These are phyloP conservation scores for Verticillium dahliae DNA, from an alignment of 2,329 filamentous ascomycete genomes.

Conservation along the genomic window DNA sequence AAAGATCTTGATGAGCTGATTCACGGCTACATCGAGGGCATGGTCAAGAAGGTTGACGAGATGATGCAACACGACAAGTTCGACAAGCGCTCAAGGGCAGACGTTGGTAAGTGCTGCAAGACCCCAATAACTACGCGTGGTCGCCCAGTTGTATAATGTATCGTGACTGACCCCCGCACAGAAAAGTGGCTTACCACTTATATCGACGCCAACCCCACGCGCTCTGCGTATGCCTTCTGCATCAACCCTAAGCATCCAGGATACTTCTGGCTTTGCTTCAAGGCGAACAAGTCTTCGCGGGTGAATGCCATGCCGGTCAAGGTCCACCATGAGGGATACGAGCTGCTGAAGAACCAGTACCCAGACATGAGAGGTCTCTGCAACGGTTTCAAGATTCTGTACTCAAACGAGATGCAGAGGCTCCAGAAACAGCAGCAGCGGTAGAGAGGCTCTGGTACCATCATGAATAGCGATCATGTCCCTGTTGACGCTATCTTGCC, in stretches of 20 bases:
- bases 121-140: background rate
- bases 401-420: constrained; percentile 58
- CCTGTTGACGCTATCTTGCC: constrained; percentile 15
- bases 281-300: constrained; percentile 69
- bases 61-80: constrained; percentile 91
- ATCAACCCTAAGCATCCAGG: constrained; percentile 86
- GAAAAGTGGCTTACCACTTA: constrained; percentile 96
- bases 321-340: constrained; percentile 87
- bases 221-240: constrained; percentile 93
- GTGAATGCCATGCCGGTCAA: constrained; percentile 80
- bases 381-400: constrained; percentile 92
- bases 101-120: constrained; percentile 60
- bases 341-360: constrained; percentile 82
- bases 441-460: background rate
- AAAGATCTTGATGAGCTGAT: constrained; percentile 96
- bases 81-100: constrained; percentile 62
- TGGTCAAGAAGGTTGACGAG: constrained; percentile 96
- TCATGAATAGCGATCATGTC: constrained; percentile 12
- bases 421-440: constrained; percentile 29
- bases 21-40: constrained; percentile 92
- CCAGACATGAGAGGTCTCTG: constrained; percentile 92
- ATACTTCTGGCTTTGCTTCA: constrained; percentile 96
- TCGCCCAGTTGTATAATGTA: background rate
- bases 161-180: constrained; percentile 27
- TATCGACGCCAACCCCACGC: constrained; percentile 89